These are phyloP conservation scores for Coemansia sp. DNA, from an alignment of 192 early-diverging fungal species.

Conservation along the genomic window DNA sequence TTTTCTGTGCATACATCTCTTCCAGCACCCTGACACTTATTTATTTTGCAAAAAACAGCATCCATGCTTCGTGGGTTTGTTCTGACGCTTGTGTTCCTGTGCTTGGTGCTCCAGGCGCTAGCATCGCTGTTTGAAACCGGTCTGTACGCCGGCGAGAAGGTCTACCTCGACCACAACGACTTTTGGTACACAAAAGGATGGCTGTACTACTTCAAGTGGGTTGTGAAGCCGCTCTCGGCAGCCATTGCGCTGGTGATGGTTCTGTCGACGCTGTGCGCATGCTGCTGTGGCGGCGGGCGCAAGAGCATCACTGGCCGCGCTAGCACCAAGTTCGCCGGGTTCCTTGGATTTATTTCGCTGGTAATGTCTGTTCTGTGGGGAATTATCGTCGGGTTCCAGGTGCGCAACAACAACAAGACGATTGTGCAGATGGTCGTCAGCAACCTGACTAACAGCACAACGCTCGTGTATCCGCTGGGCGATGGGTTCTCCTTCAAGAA, in stretches of 20 bases:
- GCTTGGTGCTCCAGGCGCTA: slow-evolving; percentile 35
- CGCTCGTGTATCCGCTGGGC: slow-evolving; percentile 47
- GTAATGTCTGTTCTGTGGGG: slow-evolving; percentile 50
- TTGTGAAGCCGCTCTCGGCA: slow-evolving; percentile 48
- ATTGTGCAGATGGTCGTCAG: slow-evolving; percentile 15
- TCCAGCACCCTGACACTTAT: background rate
- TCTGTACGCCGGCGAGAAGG: slow-evolving; percentile 48
- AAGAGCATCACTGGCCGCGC: slow-evolving; percentile 10
- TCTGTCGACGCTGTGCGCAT: slow-evolving; percentile 42
- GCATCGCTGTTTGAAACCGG: slow-evolving; percentile 46
- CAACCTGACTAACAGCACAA: slow-evolving; percentile 13
- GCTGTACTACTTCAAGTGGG: slow-evolving; percentile 57
- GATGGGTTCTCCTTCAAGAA: slow-evolving; percentile 52
- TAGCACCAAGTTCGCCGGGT: slow-evolving; percentile 24
- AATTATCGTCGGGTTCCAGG: slow-evolving; percentile 44
- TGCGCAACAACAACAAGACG: slow-evolving; percentile 31
- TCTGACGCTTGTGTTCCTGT: slow-evolving; percentile 26
- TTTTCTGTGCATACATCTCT: background rate
- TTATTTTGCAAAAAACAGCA: background rate
- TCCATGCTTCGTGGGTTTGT: slow-evolving; percentile 32
- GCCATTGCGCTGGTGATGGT: slow-evolving; percentile 32
- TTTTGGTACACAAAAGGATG: slow-evolving; percentile 48
- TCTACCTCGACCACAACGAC: slow-evolving; percentile 45
- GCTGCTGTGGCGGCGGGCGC: slow-evolving; percentile 43
- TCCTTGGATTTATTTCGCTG: slow-evolving; percentile 40